These are phyloP conservation scores for Astrephomene gubernaculifera DNA, from an alignment of 139 green algal species.

Conservation along the genomic window DNA sequence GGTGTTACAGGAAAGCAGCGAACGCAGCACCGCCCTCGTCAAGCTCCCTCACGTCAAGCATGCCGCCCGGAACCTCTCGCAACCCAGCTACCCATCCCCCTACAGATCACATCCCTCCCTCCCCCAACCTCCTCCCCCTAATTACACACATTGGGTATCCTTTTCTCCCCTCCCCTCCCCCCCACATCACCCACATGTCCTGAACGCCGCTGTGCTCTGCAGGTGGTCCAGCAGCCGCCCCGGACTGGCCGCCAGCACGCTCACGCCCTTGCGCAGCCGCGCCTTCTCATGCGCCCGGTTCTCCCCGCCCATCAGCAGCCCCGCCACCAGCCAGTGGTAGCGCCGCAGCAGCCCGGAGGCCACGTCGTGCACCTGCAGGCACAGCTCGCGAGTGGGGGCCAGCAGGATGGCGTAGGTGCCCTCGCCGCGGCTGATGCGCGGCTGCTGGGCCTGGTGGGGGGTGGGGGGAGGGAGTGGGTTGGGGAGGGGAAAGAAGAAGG, in stretches of 20 bases:
- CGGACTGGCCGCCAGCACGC: conserved; percentile 87
- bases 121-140: not conserved
- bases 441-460: conserved; percentile 31
- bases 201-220: conserved; percentile 81
- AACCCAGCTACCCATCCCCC: too few relatives aligned
- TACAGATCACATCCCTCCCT: too few relatives aligned
- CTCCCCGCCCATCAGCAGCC: conserved; percentile 78
- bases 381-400: conserved; percentile 91
- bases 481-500: not conserved
- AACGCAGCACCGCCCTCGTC: too few relatives aligned
- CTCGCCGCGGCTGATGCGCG: conserved; percentile 70
- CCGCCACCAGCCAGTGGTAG: conserved; percentile 63
- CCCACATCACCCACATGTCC: conserved; percentile 34
- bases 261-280: conserved; percentile 92
- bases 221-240: conserved; percentile 96
- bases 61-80: too few relatives aligned
- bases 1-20: too few relatives aligned
- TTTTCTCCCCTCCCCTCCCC: not conserved
- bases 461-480: too few relatives aligned
- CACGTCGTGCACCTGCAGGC: conserved; percentile 69
- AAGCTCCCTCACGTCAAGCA: too few relatives aligned
- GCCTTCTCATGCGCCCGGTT: conserved; percentile 94
- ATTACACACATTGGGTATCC: not conserved
- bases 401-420: conserved; percentile 87
- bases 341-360: conserved; percentile 30